Percentiles rank a stretch among this genome's conserved stretches.
Evolutionary conservation across 768 basidiomycete genomes (phyloP).

Genomic region (Mycena rebaudengoi): DNA sequence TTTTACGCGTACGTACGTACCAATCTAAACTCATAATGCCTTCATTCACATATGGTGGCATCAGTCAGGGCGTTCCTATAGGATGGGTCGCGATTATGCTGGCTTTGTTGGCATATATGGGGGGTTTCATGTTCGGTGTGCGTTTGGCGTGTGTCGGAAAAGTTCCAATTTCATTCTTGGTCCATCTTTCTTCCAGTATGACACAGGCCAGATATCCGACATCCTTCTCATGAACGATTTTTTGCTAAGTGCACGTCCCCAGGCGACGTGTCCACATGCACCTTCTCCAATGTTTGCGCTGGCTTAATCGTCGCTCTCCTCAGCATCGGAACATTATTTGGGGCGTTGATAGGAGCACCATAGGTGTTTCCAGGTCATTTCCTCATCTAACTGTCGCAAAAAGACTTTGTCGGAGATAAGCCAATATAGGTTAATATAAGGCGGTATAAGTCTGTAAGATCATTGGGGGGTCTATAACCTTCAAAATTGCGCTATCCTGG

Average conservation of each 20-base stretch:
- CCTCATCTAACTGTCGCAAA: too few species aligned
- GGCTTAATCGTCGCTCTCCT: slow-evolving; percentile 77
- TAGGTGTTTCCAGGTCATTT: slow-evolving; percentile 40
- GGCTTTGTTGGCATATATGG: slow-evolving; percentile 75
- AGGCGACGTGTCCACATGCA: slow-evolving; percentile 51
- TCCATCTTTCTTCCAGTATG: slow-evolving; percentile 49
- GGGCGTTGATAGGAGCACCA: slow-evolving; percentile 69
- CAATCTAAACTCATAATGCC: slow-evolving; percentile 6
- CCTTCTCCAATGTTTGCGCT: slow-evolving; percentile 63
- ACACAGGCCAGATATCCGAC: slow-evolving; percentile 82
- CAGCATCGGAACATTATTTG: slow-evolving; percentile 74
- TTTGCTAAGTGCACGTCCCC: slow-evolving; percentile 53
- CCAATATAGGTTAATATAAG: too few species aligned
- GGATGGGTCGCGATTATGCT: slow-evolving; percentile 70
- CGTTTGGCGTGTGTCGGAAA: slow-evolving; percentile 29
- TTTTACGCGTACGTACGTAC: slow-evolving; percentile 18
- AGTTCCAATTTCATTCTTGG: slow-evolving; percentile 12
- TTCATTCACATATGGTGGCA: slow-evolving; percentile 12
- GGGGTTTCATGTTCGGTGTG: slow-evolving; percentile 70
- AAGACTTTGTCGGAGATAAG: too few species aligned
- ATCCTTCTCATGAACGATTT: slow-evolving; percentile 80
- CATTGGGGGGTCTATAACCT: too few species aligned
- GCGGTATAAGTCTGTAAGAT: too few species aligned
- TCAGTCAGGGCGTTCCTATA: slow-evolving; percentile 67
- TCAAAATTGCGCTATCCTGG: too few species aligned